Conservation (phyloP, 805 yeast species). For the Metschnikowia sp. region DNA sequence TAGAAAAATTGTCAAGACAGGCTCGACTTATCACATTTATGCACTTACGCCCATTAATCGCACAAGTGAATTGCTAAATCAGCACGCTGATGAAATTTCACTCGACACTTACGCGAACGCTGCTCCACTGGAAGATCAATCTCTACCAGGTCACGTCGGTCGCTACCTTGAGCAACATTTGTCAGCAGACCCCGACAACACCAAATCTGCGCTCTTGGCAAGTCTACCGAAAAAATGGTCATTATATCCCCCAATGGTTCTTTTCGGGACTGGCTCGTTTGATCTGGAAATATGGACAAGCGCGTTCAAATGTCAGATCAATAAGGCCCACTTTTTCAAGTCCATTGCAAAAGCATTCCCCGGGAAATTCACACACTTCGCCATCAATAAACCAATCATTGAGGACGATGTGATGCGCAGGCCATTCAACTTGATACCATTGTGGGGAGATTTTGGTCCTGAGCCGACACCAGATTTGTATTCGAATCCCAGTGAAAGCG, state of each 20-base stretch:
- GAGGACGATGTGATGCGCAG: slow-evolving; percentile 55
- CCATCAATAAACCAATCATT: slow-evolving; percentile 66
- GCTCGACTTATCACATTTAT: slow-evolving; percentile 1
- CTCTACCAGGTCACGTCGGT: background rate
- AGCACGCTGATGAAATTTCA: background rate
- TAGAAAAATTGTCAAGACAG: slow-evolving; percentile 8
- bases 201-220: background rate
- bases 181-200: no score
- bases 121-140: background rate
- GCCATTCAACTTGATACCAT: slow-evolving; percentile 57
- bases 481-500: slow-evolving; percentile 23
- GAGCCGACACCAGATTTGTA: slow-evolving; percentile 22
- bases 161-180: background rate
- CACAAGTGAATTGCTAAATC: background rate
- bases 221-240: slow-evolving; percentile 53
- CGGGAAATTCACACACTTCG: slow-evolving; percentile 51
- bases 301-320: slow-evolving; percentile 1
- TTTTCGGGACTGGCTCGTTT: slow-evolving; percentile 52
- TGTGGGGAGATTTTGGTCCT: slow-evolving; percentile 68
- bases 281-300: slow-evolving; percentile 34
- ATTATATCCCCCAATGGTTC: slow-evolving; percentile 63
- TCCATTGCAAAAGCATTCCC: slow-evolving; percentile 6
- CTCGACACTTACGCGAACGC: background rate
- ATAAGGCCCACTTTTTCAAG: slow-evolving; percentile 15
- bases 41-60: background rate